Base-by-base conservation (phyloP, 2,329 filamentous ascomycete genomes). In the Beauveria sp. region DNA sequence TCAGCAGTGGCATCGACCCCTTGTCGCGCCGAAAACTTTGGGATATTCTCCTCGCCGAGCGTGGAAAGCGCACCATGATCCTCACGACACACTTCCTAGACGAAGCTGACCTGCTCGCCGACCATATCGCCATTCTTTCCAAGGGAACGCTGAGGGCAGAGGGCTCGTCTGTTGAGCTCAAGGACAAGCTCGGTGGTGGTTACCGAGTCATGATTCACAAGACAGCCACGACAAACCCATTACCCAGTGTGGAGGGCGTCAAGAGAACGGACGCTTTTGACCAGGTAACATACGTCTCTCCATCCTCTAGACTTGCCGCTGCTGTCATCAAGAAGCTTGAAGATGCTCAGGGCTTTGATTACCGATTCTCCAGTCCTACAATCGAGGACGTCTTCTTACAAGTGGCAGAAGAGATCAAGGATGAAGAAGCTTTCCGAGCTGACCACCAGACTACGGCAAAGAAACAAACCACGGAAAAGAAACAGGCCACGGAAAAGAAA, bases 71-170 rank as follows among this genome's bases (percentile, higher is more conserved):
- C 48, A 96, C 93, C 0, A 89, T 96, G 67, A 84, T 97, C 48
- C 74, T 97, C 62, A 97, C 93, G 0, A 97, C 93, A 0, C 93
- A 97, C 72, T 97, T 96, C 73, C 80, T 97, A 9, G 93, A 97
- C 69, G 93, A 97, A 74, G 93, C 93, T 0, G 93, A 97, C 70
- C 79, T 96, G 1, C 81, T 97, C 1, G 89, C 92, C 0, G 93
- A 97, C 70, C 88, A 93, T 64, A 96, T 97, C 66, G 90, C 88
- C 1, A 91, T 97, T 59, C 77, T 97, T 12, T 96, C 91, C 3
- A 93, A 91, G 70, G 93, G 93, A 22, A 86, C 85, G 1, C 80
- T 96, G 2, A 90, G 91, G 61, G 91, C 90, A 0, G 81, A 91
- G 67, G 93, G 93, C 3, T 92, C 91, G 2, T 92, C 91, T 2